phyloP scores from a whole-genome alignment of 2,329 filamentous ascomycete species.

The Curvularia lunata region DNA sequence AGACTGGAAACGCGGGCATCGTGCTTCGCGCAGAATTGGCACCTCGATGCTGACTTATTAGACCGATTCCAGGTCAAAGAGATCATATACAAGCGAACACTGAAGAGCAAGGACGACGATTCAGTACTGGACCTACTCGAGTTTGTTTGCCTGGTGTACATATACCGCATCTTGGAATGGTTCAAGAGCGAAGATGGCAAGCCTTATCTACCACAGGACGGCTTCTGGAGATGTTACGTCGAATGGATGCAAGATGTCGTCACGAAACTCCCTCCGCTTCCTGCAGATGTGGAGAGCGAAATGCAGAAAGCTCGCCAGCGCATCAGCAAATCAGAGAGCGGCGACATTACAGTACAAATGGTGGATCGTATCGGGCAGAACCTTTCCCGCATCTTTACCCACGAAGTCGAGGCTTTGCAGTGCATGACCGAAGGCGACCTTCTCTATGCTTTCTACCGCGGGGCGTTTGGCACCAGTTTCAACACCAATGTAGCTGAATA shows the following conservation, averaged over 20 bases:
- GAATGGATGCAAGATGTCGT: conserved; percentile 14
- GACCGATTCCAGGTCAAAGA: conserved; percentile 8
- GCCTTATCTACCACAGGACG: conserved; percentile 6
- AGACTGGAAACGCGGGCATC: conserved; percentile 11
- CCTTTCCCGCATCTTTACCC: conserved; percentile 11
- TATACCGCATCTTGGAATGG: conserved; percentile 10
- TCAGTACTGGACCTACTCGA: conserved; percentile 13
- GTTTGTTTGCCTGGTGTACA: conserved; percentile 13
- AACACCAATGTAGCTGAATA: conserved; percentile 14
- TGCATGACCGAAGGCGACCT: conserved; percentile 16
- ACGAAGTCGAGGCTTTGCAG: conserved; percentile 13
- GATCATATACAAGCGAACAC: conserved; percentile 10
- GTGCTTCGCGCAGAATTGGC: conserved; percentile 14
- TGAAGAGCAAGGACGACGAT: conserved; percentile 15
- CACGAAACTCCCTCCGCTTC: conserved; percentile 8
- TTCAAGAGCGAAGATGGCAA: conserved; percentile 12
- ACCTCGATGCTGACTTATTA: conserved; percentile 12
- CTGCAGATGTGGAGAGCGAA: conserved; percentile 6
- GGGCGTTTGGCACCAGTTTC: conserved; percentile 13
- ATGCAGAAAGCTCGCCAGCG: conserved; percentile 11
- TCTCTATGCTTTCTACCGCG: conserved; percentile 10
- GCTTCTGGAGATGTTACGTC: conserved; percentile 15
- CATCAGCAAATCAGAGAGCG: conserved; percentile 9
- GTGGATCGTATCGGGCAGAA: conserved; percentile 13
- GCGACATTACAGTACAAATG: conserved; percentile 14